Conservation (phyloP, 1,284 basidiomycete genomes). For the Sphagnurus paluster region DNA sequence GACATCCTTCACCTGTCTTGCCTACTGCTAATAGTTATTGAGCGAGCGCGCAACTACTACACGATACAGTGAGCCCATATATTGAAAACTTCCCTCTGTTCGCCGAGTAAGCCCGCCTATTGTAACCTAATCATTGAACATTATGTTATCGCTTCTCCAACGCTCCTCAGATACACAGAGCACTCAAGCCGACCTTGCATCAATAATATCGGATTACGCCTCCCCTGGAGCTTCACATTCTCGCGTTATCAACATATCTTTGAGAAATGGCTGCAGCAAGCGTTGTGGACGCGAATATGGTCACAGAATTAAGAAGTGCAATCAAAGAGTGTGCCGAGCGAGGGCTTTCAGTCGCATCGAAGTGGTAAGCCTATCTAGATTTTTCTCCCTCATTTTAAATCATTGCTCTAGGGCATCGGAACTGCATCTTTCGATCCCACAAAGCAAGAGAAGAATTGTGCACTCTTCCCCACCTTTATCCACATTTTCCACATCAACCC, state of each 20-base stretch:
- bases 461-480: conserved; percentile 22
- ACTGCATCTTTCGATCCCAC: conserved; percentile 62
- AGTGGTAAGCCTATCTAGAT: conserved; percentile 56
- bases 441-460: conserved; percentile 40
- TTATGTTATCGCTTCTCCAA: no score
- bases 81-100: no score
- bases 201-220: no score
- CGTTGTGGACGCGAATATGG: conserved; percentile 32
- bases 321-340: conserved; percentile 62
- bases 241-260: no score
- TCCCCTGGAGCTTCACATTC: background rate
- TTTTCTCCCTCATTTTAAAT: background rate
- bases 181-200: no score
- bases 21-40: no score
- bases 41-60: no score
- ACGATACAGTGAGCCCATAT: no score
- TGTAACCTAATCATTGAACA: no score
- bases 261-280: conserved; percentile 15
- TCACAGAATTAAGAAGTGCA: conserved; percentile 50
- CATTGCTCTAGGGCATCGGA: conserved; percentile 64
- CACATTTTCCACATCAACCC: conserved; percentile 52
- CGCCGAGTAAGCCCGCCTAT: no score
- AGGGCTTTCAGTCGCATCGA: conserved; percentile 61
- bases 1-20: no score
- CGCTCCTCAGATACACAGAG: no score